Evolutionary conservation across 768 basidiomycete species (phyloP).

Genomic region (Rhodosporidiobolus odoratus): DNA sequence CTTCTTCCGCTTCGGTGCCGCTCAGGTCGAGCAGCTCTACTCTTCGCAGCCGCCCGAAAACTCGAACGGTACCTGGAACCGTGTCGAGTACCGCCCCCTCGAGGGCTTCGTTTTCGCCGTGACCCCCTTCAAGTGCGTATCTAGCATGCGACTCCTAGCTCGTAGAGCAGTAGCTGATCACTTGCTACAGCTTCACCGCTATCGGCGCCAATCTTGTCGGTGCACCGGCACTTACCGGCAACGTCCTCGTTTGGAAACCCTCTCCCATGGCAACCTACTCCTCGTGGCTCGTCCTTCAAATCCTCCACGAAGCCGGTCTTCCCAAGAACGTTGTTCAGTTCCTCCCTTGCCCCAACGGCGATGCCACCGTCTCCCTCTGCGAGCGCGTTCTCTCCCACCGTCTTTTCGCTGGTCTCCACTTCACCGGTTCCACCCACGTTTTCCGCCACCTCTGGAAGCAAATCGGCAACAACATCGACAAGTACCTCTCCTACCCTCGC

Average conservation of each 20-base stretch:
- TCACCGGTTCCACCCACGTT: constrained; percentile 89
- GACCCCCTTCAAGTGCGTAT: constrained; percentile 77
- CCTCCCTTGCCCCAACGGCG: constrained; percentile 78
- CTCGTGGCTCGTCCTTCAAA: constrained; percentile 85
- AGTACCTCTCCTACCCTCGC: constrained; percentile 81
- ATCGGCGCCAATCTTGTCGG: constrained; percentile 87
- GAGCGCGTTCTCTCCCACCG: constrained; percentile 66
- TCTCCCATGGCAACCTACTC: constrained; percentile 92
- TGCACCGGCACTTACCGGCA: constrained; percentile 90
- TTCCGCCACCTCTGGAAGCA: constrained; percentile 97
- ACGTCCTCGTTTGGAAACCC: constrained; percentile 94
- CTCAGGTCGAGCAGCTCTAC: constrained; percentile 94
- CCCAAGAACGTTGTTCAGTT: constrained; percentile 96
- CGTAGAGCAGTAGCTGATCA: neutral
- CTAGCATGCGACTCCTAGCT: fast-evolving
- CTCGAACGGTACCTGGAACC: constrained; percentile 85
- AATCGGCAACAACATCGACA: constrained; percentile 79
- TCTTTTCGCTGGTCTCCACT: constrained; percentile 82
- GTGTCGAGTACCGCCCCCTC: constrained; percentile 90
- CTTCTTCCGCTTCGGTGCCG: constrained; percentile 94
- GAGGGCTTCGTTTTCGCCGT: constrained; percentile 98
- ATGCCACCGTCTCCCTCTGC: constrained; percentile 45
- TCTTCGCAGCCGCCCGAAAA: constrained; percentile 83
- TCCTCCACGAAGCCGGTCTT: constrained; percentile 87
- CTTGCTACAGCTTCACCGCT: constrained; percentile 63